A percentile compares a stretch with the other conserved stretches of the same genome.
Conservation (phyloP, 148 eudicot genomes). For the Drosera capensis region DNA sequence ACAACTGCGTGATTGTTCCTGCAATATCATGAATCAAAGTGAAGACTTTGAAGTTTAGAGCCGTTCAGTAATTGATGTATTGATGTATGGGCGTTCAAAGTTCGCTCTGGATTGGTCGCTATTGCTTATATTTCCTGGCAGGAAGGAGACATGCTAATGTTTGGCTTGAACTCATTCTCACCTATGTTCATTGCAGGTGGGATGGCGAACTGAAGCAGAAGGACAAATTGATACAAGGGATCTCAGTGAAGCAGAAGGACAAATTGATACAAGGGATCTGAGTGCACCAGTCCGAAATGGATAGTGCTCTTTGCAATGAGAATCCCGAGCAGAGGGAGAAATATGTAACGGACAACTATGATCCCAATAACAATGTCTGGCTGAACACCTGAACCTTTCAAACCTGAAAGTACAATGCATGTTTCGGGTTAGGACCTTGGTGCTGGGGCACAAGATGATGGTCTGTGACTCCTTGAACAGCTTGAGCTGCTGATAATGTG, state of each 20-base stretch:
- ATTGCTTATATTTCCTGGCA: too few relatives aligned
- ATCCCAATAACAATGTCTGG: constrained; percentile 37
- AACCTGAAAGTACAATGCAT: constrained; percentile 19
- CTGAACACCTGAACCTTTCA: constrained; percentile 33
- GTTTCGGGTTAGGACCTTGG: neutral
- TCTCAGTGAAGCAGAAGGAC: constrained; percentile 73
- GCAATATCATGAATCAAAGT: neutral
- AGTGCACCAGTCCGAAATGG: constrained; percentile 25
- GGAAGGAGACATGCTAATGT: neutral
- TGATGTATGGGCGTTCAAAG: too few relatives aligned
- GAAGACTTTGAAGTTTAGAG: too few relatives aligned
- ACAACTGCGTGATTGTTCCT: constrained; percentile 31
- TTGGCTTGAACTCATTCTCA: constrained; percentile 5
- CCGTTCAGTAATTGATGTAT: too few relatives aligned
- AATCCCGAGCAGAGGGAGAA: constrained; percentile 54
- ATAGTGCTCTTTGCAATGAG: constrained; percentile 38
- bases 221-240: too few relatives aligned
- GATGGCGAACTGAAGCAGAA: constrained; percentile 56
- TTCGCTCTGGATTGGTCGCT: too few relatives aligned
- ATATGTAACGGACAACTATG: constrained; percentile 36
- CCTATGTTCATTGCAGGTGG: constrained; percentile 74
- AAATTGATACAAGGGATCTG: constrained; percentile 53
- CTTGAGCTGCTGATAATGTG: too few relatives aligned
- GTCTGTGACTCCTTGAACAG: too few relatives aligned
- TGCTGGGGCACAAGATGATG: too few relatives aligned